These are phyloP conservation scores for Gremmenia infestans DNA, from an alignment of 2,329 filamentous ascomycete species.

Conservation along the genomic window DNA sequence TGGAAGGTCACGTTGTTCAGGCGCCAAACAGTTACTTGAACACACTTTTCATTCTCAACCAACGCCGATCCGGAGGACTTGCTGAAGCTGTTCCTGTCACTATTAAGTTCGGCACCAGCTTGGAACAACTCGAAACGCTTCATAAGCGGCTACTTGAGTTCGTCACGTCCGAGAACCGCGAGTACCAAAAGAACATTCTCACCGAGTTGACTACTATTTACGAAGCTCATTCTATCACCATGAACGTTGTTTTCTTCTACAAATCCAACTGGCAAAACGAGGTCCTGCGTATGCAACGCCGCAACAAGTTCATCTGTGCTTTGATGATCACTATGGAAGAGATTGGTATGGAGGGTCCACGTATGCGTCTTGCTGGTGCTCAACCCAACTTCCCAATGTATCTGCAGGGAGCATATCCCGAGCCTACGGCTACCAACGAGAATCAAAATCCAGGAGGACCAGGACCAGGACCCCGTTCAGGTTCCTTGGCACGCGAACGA, in stretches of 20 bases:
- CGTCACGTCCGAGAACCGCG: constrained; percentile 78
- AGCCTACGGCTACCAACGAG: constrained; percentile 4
- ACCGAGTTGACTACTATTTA: constrained; percentile 77
- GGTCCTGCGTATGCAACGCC: constrained; percentile 77
- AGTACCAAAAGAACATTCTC: constrained; percentile 80
- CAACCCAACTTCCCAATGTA: constrained; percentile 26
- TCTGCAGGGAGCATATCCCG: constrained; percentile 27
- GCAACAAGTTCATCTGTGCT: constrained; percentile 92
- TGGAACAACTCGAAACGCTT: constrained; percentile 77
- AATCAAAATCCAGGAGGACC: constrained; percentile 15
- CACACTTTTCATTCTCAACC: constrained; percentile 89
- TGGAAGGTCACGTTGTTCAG: constrained; percentile 94
- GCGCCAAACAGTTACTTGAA: constrained; percentile 93
- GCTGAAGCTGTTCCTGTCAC: constrained; percentile 80
- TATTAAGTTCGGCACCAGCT: constrained; percentile 83
- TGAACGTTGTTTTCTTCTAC: constrained; percentile 97
- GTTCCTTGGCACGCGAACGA: constrained; percentile 21
- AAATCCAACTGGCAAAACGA: constrained; percentile 98
- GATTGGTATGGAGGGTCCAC: constrained; percentile 32
- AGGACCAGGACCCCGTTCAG: constrained; percentile 28
- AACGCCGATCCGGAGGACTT: constrained; percentile 80
- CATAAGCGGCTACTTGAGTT: constrained; percentile 78
- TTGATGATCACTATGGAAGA: constrained; percentile 72
- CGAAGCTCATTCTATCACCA: constrained; percentile 77
- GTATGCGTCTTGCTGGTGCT: constrained; percentile 30